phyloP scores from a whole-genome alignment of 495 filamentous ascomycete genomes.

The Xylona heveae region DNA sequence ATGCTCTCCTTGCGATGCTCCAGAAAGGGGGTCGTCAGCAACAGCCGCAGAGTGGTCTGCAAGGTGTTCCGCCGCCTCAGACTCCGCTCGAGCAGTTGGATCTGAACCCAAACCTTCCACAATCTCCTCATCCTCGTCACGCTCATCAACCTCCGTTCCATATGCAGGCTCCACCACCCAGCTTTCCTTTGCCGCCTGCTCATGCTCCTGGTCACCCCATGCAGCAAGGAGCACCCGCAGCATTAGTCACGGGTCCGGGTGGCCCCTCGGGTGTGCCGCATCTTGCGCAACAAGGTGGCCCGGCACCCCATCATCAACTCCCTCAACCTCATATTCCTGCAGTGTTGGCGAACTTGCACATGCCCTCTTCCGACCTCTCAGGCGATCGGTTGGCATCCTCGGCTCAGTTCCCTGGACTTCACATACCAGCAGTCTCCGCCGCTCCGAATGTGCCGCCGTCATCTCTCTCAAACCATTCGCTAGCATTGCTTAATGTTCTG shows the following conservation, averaged over 20 bases:
- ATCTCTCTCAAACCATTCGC: slow-evolving; percentile 38
- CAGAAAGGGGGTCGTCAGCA: slow-evolving; percentile 16
- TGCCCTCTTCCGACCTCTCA: slow-evolving; percentile 21
- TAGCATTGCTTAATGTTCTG: slow-evolving; percentile 41
- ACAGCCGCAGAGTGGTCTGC: slow-evolving; percentile 1
- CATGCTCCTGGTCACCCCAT: slow-evolving; percentile 8
- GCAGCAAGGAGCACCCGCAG: slow-evolving; percentile 11
- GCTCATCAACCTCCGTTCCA: slow-evolving; percentile 14
- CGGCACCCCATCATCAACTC: neutral
- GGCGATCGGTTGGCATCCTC: too few relatives aligned
- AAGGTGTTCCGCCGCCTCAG: slow-evolving; percentile 10
- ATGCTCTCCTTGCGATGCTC: slow-evolving; percentile 37
- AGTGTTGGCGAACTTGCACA: slow-evolving; percentile 6
- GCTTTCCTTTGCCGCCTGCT: slow-evolving; percentile 18
- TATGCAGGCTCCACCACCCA: slow-evolving; percentile 20
- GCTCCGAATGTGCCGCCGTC: slow-evolving; percentile 30
- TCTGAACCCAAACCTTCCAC: slow-evolving; percentile 14
- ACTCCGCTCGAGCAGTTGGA: slow-evolving; percentile 22
- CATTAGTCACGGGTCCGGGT: slow-evolving; percentile 8
- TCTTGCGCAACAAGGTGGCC: neutral
- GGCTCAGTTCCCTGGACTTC: too few relatives aligned
- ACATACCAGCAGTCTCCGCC: slow-evolving; percentile 31
- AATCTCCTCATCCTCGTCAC: slow-evolving; percentile 19
- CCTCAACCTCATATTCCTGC: slow-evolving; percentile 3
- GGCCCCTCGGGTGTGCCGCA: slow-evolving; percentile 2